Base-by-base conservation (phyloP, 345 rosid genomes). In the Populus ilicifolia region DNA sequence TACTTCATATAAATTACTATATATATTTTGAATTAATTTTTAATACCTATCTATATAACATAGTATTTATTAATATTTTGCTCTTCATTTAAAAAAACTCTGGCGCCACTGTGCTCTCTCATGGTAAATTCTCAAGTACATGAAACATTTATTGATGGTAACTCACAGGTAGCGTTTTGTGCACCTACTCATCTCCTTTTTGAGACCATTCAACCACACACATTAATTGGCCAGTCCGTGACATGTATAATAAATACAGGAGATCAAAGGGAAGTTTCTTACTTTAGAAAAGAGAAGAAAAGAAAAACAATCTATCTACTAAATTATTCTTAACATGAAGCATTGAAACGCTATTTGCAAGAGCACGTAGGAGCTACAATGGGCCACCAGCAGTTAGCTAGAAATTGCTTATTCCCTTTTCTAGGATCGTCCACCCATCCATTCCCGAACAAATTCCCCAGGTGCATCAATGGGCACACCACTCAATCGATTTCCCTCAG, bases 381-480 rank as follows among this genome's bases (percentile, higher is more conserved):
- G 59, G 23, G 59, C 59, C 59, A 52, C n/a, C 59, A 6, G 59
- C 59, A 20, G 59, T 6, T 18, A 20, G 59, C 2, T 18, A 6
- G 59, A 52, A 6, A 50, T 16, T 17, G 23, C n/a, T 6, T 0
- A 1, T 18, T 52, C 23, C 59, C 18, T 18, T 5, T 52, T 52
- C 20, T 18, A 5, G 59, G 23, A 6, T 18, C 6, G 59, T 52
- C 0, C 59, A 20, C 1, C 70, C 46, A 67, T 8, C 43, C 18
- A 8, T 18, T 36, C 8, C 70, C 70, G 70, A 67, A 46, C 70
- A 67, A 67, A 67, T 67, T 67, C 38, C 70, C 48, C 21, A 67
- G 70, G 41, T 35, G 39, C 0, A 12, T 21, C 23, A 23, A 8
- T 13, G 30, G 69, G 70, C 70, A 67, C 70, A 20, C 70, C 4